These are phyloP conservation scores for Akanthomyces uredinophilus DNA, from an alignment of 2,329 filamentous ascomycete species.

Conservation along the genomic window DNA sequence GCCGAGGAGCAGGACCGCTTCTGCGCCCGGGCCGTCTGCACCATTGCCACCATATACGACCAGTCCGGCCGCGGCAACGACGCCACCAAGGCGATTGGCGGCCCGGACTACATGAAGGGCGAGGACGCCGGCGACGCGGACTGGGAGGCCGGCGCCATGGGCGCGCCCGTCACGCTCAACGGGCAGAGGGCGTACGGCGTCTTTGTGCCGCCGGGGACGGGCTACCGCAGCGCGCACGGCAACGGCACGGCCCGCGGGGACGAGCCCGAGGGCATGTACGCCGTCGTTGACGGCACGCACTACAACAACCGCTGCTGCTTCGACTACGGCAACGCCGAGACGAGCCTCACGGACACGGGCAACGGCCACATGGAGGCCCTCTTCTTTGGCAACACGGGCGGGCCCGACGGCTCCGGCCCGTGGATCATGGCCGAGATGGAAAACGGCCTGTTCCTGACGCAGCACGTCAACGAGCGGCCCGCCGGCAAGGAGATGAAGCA, in stretches of 20 bases:
- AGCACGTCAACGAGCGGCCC: slow-evolving; percentile 38
- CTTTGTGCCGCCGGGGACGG: slow-evolving; percentile 55
- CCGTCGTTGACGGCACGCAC: slow-evolving; percentile 54
- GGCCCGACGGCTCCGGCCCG: slow-evolving; percentile 50
- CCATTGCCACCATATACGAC: slow-evolving; percentile 61
- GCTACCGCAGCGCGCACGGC: slow-evolving; percentile 55
- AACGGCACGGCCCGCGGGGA: slow-evolving; percentile 52
- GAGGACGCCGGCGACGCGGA: slow-evolving; percentile 40
- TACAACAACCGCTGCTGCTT: slow-evolving; percentile 54
- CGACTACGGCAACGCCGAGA: slow-evolving; percentile 54
- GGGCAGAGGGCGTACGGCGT: slow-evolving; percentile 60
- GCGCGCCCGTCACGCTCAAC: slow-evolving; percentile 56
- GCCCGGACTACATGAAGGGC: slow-evolving; percentile 39
- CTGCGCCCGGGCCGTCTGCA: slow-evolving; percentile 55
- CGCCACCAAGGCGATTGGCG: slow-evolving; percentile 50
- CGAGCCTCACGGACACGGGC: slow-evolving; percentile 47
- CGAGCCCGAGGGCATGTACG: slow-evolving; percentile 54
- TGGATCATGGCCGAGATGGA: slow-evolving; percentile 68
- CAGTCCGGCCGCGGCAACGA: slow-evolving; percentile 59
- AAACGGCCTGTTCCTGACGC: slow-evolving; percentile 59
- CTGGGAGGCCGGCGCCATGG: slow-evolving; percentile 53
- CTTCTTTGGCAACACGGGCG: slow-evolving; percentile 58
- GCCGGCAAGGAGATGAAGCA: slow-evolving; percentile 46
- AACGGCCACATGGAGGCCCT: slow-evolving; percentile 65
- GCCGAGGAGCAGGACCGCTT: slow-evolving; percentile 56